Evolutionary conservation across 2,329 filamentous ascomycete genomes (phyloP).

Genomic region (Coniosporium tulheliwenetii): DNA sequence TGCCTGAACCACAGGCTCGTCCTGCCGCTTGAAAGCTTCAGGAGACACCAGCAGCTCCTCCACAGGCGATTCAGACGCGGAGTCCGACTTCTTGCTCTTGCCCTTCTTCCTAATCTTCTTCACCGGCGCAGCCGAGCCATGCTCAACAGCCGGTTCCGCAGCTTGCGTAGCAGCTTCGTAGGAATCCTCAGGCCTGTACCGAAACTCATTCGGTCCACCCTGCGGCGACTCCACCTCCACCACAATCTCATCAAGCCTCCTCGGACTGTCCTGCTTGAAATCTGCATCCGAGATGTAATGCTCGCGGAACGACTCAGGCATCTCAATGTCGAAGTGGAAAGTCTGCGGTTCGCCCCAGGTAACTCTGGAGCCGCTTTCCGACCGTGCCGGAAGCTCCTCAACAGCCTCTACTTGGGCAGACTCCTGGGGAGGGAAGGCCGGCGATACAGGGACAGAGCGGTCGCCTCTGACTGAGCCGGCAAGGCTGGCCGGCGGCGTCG

Average conservation of each 20-base stretch:
- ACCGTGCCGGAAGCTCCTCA: not conserved
- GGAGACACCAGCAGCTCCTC: not conserved
- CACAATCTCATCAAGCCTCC: conserved; percentile 20
- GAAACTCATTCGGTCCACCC: no score
- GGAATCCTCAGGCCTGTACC: conserved; percentile 13
- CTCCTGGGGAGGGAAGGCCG: conserved; percentile 8
- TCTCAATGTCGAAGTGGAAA: conserved; percentile 29
- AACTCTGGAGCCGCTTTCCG: conserved; percentile 14
- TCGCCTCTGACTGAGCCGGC: conserved; percentile 20
- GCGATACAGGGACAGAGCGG: conserved; percentile 18
- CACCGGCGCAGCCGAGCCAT: not conserved
- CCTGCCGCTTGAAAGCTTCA: not conserved
- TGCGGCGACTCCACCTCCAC: conserved; percentile 19
- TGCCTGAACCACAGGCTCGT: no score
- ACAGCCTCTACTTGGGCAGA: conserved; percentile 1
- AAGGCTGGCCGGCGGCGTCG: conserved; percentile 38
- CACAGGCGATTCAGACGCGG: not conserved
- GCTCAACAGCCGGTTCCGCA: not conserved
- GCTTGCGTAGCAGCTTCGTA: conserved; percentile 9
- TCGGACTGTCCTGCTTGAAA: conserved; percentile 6
- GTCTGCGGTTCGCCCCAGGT: conserved; percentile 33
- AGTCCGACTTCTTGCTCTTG: no score
- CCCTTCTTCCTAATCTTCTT: not conserved
- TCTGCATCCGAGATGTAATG: conserved; percentile 15
- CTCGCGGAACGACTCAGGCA: conserved; percentile 25